Base-by-base conservation (phyloP, 495 filamentous ascomycete species). In the Hamigera avellanea region DNA sequence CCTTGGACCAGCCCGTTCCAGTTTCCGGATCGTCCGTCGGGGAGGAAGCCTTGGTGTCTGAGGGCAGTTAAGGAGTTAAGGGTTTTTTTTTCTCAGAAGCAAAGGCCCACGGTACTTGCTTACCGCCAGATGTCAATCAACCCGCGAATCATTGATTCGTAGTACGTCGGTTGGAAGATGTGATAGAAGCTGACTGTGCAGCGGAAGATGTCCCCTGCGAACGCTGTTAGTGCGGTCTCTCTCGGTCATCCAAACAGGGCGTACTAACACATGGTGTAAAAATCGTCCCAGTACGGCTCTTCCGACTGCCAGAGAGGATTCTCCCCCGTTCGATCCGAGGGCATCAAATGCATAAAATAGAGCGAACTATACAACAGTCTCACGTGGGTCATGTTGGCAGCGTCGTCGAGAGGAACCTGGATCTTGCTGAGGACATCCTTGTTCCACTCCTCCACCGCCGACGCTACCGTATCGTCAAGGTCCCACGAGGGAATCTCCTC, bases 301-400 rank as follows among this genome's bases (percentile, higher is more conserved):
- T 49, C 63, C 16, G 70, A 77, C 3, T 71, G 43, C 76, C 80
- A 86, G 1, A 76, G 43, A 2, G 79, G 80, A 42, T 84, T 84
- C 53, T 86, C 80, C 0, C 80, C 78, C 0, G 80, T 82, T 40
- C 83, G 78, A 40, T 83, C 78, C 27, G 82, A 80, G 1, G 79
- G 80, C 45, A 75, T 78, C 19, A 82, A 60, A 29, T 70, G 68
- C 57, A 78, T 79, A 35, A 76, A 74, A 41, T 80, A 80, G 61
- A 82, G 70, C 1, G 76, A 81, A 26, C 79, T 66, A 44, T 85
- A 85, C 7, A 82, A 64, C 6, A 77, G 68, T 33, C 71, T 72
- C 50, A 76, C 78, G 49, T 80, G 74, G 35, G 70, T 79, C 37
- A 54, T 71, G 33, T 78, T 57, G 1, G 67, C 57, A 0, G 62